phyloP scores from a whole-genome alignment of 495 filamentous ascomycete genomes.

The Neurospora sp. region DNA sequence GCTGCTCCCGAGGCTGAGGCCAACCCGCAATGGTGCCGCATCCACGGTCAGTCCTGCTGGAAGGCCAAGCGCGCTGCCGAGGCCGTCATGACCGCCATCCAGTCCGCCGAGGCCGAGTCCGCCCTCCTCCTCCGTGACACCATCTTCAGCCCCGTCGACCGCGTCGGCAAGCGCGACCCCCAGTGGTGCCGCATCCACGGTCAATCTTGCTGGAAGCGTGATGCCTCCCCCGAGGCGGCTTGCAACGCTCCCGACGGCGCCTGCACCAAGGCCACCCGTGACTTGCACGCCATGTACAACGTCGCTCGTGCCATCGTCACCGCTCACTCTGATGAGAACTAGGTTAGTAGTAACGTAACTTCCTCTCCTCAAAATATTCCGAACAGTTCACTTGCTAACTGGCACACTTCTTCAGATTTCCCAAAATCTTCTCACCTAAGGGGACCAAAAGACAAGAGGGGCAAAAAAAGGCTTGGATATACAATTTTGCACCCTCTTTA shows the following conservation, averaged over 20 bases:
- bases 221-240: conserved; percentile 13
- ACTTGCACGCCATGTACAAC: conserved; percentile 25
- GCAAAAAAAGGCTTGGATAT: background rate
- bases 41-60: conserved; percentile 24
- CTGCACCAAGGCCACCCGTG: conserved; percentile 27
- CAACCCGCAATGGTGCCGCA: conserved; percentile 18
- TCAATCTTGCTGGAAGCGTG: conserved; percentile 24
- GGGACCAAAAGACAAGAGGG: background rate
- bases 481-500: background rate
- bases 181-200: conserved; percentile 11
- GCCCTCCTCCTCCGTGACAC: background rate
- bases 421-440: background rate
- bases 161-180: conserved; percentile 11
- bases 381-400: background rate
- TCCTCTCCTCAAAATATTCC: background rate
- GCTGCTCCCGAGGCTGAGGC: conserved; percentile 4
- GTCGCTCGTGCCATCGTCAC: conserved; percentile 23
- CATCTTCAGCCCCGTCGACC: conserved; percentile 11
- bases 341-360: background rate
- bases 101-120: conserved; percentile 1
- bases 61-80: conserved; percentile 22
- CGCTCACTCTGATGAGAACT: conserved; percentile 4
- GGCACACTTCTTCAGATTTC: background rate
- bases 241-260: conserved; percentile 20
- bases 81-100: conserved; percentile 23